Conservation (phyloP, 306 rosid genomes). For the Vigna reflexopilosa region DNA sequence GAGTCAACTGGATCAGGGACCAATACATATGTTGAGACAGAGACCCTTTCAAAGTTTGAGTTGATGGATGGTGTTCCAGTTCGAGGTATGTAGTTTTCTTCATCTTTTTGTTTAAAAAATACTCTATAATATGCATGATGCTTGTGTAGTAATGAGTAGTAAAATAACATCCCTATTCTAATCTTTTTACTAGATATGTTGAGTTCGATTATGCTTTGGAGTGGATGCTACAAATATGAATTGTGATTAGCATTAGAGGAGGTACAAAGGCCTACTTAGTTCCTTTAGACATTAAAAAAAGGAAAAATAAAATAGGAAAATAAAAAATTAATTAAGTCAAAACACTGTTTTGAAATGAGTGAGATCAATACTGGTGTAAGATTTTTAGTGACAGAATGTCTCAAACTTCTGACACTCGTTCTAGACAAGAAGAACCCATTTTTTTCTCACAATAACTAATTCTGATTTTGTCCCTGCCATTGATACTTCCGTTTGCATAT, state of each 20-base stretch:
- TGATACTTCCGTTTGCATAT: too few relatives aligned
- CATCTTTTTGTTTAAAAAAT: background rate
- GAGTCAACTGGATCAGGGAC: conserved; percentile 88
- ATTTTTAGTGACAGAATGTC: too few relatives aligned
- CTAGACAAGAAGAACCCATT: too few relatives aligned
- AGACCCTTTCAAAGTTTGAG: conserved; percentile 82
- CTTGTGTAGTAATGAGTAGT: background rate
- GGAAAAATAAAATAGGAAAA: background rate
- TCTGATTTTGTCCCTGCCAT: too few relatives aligned
- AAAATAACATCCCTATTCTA: background rate
- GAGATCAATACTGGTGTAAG: too few relatives aligned
- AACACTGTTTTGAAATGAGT: too few relatives aligned
- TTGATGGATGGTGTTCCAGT: conserved; percentile 94
- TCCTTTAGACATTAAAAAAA: too few relatives aligned
- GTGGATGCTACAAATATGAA: background rate
- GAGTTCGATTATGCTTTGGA: background rate
- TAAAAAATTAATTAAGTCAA: too few relatives aligned
- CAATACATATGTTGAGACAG: conserved; percentile 84
- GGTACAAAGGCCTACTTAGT: too few relatives aligned
- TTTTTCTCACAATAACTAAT: too few relatives aligned
- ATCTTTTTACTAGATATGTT: background rate
- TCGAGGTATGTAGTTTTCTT: conserved; percentile 54
- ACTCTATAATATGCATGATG: background rate
- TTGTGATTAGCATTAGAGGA: background rate
- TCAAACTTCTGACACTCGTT: too few relatives aligned